Percentiles rank a stretch among this genome's conserved stretches.
phyloP scores from a whole-genome alignment of 805 yeast species.

The Pichia occidentalis region DNA sequence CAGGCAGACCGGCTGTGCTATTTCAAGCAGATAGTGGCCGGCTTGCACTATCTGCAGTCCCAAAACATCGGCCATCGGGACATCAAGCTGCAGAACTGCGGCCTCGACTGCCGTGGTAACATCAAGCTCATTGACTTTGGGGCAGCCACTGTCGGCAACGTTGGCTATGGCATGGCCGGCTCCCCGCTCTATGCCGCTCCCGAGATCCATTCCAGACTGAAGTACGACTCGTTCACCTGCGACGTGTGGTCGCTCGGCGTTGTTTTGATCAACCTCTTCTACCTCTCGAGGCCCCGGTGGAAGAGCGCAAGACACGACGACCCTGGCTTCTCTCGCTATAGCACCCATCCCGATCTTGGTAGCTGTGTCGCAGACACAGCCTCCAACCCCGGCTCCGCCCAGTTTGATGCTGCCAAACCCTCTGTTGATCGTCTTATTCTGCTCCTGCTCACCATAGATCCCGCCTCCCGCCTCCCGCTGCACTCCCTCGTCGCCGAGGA shows the following conservation, averaged over 20 bases:
- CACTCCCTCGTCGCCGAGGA: background rate
- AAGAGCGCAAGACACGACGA: constrained; percentile 7
- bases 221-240: constrained; percentile 35
- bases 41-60: constrained; percentile 34
- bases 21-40: constrained; percentile 38
- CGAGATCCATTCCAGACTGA: constrained; percentile 33
- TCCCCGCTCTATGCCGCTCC: constrained; percentile 42
- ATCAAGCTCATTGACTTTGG: constrained; percentile 49
- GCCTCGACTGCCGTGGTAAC: constrained; percentile 26
- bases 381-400: no score
- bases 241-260: constrained; percentile 50
- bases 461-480: background rate
- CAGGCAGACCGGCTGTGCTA: constrained; percentile 24
- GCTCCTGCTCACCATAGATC: constrained; percentile 3
- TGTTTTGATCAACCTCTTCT: constrained; percentile 30
- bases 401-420: no score
- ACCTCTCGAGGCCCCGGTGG: constrained; percentile 14
- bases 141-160: constrained; percentile 29
- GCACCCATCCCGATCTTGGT: background rate
- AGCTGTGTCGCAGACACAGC: no score
- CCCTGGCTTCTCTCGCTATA: background rate
- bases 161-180: constrained; percentile 40
- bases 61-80: constrained; percentile 41
- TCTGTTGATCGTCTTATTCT: constrained; percentile 1
- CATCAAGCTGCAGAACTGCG: constrained; percentile 42